phyloP scores from a whole-genome alignment of 1,284 basidiomycete genomes.

The Chalciporus sp. region DNA sequence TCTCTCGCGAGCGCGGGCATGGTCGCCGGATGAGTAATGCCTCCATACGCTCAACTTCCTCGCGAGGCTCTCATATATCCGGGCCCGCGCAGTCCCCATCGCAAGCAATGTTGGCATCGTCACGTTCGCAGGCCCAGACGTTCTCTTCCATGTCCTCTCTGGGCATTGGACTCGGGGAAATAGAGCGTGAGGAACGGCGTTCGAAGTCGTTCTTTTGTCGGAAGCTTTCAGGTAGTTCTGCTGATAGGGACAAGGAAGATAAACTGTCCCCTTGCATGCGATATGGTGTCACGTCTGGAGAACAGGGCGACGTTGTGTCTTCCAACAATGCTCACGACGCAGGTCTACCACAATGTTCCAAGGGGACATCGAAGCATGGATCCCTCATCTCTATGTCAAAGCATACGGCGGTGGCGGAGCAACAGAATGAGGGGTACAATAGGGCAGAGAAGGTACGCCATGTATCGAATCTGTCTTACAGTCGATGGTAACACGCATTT shows the following conservation, averaged over 20 bases:
- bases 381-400: conserved; percentile 18
- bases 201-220: conserved; percentile 23
- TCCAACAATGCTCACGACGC: background rate
- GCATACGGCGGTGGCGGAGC: conserved; percentile 4
- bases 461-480: background rate
- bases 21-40: conserved; percentile 25
- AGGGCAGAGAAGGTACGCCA: conserved; percentile 22
- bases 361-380: conserved; percentile 12
- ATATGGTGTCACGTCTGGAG: background rate
- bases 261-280: background rate
- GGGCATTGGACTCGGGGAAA: conserved; percentile 29
- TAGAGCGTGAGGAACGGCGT: conserved; percentile 24
- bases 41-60: conserved; percentile 19
- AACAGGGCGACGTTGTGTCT: background rate
- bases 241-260: background rate
- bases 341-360: conserved; percentile 2
- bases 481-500: background rate
- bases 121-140: conserved; percentile 20
- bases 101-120: conserved; percentile 16
- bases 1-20: background rate
- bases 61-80: conserved; percentile 26
- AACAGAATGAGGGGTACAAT: conserved; percentile 21
- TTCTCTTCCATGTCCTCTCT: conserved; percentile 22
- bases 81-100: conserved; percentile 22
- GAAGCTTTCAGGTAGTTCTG: conserved; percentile 13